Evolutionary conservation across 2,329 filamentous ascomycete genomes (phyloP).

Genomic region (Ceratocystis cubensis): DNA sequence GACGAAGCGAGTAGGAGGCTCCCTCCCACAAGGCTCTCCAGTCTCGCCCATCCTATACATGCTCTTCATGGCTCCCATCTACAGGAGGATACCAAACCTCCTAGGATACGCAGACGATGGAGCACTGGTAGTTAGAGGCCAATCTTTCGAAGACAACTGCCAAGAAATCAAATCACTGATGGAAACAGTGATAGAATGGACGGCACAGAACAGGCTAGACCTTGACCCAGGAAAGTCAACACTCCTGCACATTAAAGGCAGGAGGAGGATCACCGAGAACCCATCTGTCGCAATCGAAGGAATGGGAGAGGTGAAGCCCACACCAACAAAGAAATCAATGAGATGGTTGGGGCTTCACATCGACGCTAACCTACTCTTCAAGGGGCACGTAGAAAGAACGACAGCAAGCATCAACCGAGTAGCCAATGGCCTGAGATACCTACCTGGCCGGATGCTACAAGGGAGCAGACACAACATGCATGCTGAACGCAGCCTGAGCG

Average conservation of each 20-base stretch:
- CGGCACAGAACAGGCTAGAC: not conserved
- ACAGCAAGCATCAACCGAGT: not conserved
- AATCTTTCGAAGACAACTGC: no score
- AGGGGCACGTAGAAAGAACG: not conserved
- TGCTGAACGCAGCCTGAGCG: not conserved
- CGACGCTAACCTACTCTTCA: not conserved
- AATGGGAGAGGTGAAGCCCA: not conserved
- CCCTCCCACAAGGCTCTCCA: no score
- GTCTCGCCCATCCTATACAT: no score
- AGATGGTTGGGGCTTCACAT: not conserved
- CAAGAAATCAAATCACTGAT: no score
- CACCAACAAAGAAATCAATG: not conserved
- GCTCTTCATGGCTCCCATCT: no score
- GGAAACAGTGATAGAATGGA: no score
- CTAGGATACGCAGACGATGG: no score
- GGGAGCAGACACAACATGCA: not conserved
- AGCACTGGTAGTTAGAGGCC: no score
- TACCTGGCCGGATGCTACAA: not conserved
- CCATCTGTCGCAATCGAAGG: not conserved
- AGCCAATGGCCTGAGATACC: not conserved
- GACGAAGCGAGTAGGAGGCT: no score
- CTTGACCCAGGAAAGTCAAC: slow-evolving; percentile 19
- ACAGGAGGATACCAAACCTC: no score
- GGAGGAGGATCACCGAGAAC: not conserved
- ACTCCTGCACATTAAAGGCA: no score